Percentiles rank a stretch among this genome's conserved stretches.
phyloP scores from a whole-genome alignment of 768 basidiomycete genomes.

The Tylopilus sp. region DNA sequence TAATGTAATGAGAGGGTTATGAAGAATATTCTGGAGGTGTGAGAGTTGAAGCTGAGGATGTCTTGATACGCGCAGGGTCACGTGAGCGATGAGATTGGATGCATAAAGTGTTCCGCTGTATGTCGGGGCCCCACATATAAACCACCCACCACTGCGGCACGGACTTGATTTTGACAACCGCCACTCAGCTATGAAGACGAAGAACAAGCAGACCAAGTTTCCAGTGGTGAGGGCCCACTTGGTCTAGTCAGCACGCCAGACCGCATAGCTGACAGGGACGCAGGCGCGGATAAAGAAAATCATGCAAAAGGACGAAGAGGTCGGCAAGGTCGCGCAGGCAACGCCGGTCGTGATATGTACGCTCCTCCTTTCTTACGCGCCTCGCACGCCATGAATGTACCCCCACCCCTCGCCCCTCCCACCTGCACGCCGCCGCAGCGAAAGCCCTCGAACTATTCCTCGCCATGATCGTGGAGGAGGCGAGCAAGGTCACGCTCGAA shows the following conservation, averaged over 20 bases:
- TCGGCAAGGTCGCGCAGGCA: conserved; percentile 95
- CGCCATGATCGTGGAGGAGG: conserved; percentile 75
- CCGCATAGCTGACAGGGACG: conserved; percentile 8
- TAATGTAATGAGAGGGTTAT: background rate
- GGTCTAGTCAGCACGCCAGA: background rate
- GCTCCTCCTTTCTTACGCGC: conserved; percentile 32
- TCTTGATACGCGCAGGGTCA: too few species aligned
- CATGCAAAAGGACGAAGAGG: conserved; percentile 99
- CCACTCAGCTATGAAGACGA: conserved; percentile 65
- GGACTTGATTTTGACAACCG: background rate
- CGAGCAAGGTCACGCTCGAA: conserved; percentile 72
- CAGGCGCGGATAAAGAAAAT: conserved; percentile 99
- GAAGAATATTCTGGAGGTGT: too few species aligned
- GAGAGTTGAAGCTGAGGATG: too few species aligned
- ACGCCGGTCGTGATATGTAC: conserved; percentile 95
- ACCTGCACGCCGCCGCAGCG: conserved; percentile 46
- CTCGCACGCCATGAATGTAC: conserved; percentile 11
- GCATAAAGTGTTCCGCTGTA: conserved; percentile 5
- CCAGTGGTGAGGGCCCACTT: conserved; percentile 63
- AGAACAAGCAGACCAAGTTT: conserved; percentile 89
- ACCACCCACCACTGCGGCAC: background rate
- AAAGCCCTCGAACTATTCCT: conserved; percentile 95
- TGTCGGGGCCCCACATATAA: conserved; percentile 6
- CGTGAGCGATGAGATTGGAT: conserved; percentile 22
- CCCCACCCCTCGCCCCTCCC: background rate